Evolutionary conservation across 2,329 filamentous ascomycete species (phyloP).

Genomic region (Clonostachys rhizophaga): DNA sequence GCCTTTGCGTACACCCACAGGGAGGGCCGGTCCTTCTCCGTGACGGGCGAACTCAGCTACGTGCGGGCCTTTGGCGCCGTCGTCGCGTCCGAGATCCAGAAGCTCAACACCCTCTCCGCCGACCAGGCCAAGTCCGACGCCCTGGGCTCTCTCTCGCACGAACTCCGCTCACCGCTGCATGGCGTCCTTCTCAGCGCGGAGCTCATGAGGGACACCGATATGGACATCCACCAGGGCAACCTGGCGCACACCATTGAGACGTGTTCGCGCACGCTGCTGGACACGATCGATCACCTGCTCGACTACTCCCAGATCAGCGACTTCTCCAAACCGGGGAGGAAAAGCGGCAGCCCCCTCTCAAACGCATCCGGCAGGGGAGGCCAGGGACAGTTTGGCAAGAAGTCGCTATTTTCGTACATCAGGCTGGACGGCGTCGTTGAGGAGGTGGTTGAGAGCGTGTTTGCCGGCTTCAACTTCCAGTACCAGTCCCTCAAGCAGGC

Average conservation of each 20-base stretch:
- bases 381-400: slow-evolving; percentile 12
- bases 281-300: slow-evolving; percentile 48
- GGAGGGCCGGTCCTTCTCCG: slow-evolving; percentile 34
- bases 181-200: slow-evolving; percentile 52
- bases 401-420: slow-evolving; percentile 4
- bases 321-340: slow-evolving; percentile 4
- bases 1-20: slow-evolving; percentile 42
- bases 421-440: slow-evolving; percentile 21
- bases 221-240: slow-evolving; percentile 40
- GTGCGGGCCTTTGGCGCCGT: slow-evolving; percentile 46
- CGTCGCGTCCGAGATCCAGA: slow-evolving; percentile 51
- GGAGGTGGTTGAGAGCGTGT: slow-evolving; percentile 41
- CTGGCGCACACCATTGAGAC: slow-evolving; percentile 43
- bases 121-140: slow-evolving; percentile 51
- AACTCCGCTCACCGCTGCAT: slow-evolving; percentile 56
- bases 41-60: slow-evolving; percentile 43
- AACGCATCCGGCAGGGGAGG: background rate
- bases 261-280: slow-evolving; percentile 40
- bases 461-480: slow-evolving; percentile 36
- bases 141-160: slow-evolving; percentile 56
- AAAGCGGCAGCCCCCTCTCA: slow-evolving; percentile 1
- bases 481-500: slow-evolving; percentile 5
- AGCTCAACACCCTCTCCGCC: slow-evolving; percentile 27
- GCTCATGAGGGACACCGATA: slow-evolving; percentile 42
- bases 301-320: slow-evolving; percentile 51